Conservation (phyloP, 73 alveolate species). For the Uronychia binucleata region DNA sequence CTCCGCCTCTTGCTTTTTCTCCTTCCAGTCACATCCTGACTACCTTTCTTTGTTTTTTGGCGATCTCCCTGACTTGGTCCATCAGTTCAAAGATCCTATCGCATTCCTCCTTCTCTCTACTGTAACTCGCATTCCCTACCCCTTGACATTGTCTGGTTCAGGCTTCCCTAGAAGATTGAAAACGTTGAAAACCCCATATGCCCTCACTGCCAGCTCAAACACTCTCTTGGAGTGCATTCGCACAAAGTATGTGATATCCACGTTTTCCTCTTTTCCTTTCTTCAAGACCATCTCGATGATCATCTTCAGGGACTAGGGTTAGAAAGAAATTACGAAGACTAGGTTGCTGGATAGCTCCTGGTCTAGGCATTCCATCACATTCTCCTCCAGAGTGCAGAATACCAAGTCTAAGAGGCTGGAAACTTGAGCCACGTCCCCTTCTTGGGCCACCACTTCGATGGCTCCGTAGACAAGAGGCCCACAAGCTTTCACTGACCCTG, state of each 20-base stretch:
- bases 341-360: constrained; percentile 42
- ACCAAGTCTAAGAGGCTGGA: constrained; percentile 2
- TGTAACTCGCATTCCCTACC: neutral
- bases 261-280: constrained; percentile 8
- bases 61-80: constrained; percentile 15
- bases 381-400: constrained; percentile 22
- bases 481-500: constrained; percentile 50
- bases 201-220: constrained; percentile 20
- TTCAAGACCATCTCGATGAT: constrained; percentile 20
- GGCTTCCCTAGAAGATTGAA: constrained; percentile 31
- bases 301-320: neutral
- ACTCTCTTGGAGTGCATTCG: constrained; percentile 7
- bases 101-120: constrained; percentile 17
- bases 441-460: constrained; percentile 39
- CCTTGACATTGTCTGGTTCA: constrained; percentile 30
- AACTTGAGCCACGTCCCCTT: constrained; percentile 25
- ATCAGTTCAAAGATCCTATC: constrained; percentile 3
- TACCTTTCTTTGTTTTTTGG: constrained; percentile 1
- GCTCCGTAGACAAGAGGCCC: constrained; percentile 51
- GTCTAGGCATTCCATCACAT: constrained; percentile 47
- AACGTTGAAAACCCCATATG: constrained; percentile 22
- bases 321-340: constrained; percentile 1
- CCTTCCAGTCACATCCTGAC: neutral
- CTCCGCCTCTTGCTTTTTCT: constrained; percentile 2
- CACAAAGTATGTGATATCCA: constrained; percentile 8